A percentile compares a stretch with the other conserved stretches of the same genome.
Conservation (phyloP, 306 rosid species). For the Coriaria nepalensis region DNA sequence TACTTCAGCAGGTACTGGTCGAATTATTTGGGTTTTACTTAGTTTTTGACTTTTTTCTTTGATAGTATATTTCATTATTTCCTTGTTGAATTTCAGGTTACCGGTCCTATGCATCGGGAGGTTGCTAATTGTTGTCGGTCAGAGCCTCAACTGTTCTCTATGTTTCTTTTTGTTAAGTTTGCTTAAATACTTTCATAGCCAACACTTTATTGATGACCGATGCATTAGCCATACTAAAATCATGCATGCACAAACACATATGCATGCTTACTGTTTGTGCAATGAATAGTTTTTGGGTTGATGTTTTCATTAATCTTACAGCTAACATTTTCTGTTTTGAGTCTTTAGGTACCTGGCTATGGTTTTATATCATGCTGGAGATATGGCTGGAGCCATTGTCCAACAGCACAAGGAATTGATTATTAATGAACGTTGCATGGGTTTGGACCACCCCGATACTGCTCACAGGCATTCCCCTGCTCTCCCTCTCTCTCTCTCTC, state of each 20-base stretch:
- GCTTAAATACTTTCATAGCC: too few relatives aligned
- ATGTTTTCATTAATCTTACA: neutral
- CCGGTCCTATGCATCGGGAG: constrained; percentile 98
- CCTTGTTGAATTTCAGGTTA: constrained; percentile 46
- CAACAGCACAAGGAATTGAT: constrained; percentile 96
- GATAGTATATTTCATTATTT: neutral
- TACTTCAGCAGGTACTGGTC: constrained; percentile 75
- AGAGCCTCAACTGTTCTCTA: constrained; percentile 1
- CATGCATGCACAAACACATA: constrained; percentile 1
- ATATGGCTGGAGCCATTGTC: constrained; percentile 94
- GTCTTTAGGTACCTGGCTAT: constrained; percentile 93
- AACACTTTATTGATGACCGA: too few relatives aligned
- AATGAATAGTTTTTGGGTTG: too few relatives aligned
- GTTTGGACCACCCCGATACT: constrained; percentile 97
- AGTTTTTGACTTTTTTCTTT: neutral
- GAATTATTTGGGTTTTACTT: constrained; percentile 13
- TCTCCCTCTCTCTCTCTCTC: neutral
- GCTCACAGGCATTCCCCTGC: constrained; percentile 69
- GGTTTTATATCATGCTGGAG: constrained; percentile 99
- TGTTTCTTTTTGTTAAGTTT: constrained; percentile 10
- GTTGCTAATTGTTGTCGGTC: constrained; percentile 96
- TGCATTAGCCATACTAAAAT: neutral
- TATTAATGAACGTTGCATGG: constrained; percentile 92
- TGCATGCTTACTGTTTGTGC: neutral
- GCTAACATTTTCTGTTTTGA: constrained; percentile 6